A percentile compares a stretch with the other conserved stretches of the same genome.
Conservation (phyloP, 257 asterid genomes). For the Leptodermis oblonga region DNA sequence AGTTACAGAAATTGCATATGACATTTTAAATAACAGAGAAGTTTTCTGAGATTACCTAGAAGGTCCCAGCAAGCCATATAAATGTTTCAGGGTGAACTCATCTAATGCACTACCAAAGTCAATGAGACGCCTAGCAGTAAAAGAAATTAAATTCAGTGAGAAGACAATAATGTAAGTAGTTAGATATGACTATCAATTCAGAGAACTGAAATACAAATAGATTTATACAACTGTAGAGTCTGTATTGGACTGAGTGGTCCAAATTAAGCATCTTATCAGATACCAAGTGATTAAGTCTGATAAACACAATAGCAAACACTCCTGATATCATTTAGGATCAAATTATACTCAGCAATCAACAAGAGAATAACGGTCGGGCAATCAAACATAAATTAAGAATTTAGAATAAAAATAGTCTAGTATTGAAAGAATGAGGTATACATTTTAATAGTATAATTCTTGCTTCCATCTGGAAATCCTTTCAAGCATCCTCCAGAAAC, state of each 20-base stretch:
- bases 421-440: slow-evolving; percentile 23
- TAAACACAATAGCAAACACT: neutral
- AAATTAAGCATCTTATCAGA: slow-evolving; percentile 4
- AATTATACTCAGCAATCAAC: neutral
- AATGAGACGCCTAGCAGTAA: slow-evolving; percentile 75
- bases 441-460: slow-evolving; percentile 71
- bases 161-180: neutral
- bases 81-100: slow-evolving; percentile 81
- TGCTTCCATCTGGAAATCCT: slow-evolving; percentile 51
- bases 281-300: neutral
- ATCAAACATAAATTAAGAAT: neutral
- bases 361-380: neutral
- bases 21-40: slow-evolving; percentile 6
- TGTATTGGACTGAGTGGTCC: neutral
- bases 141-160: slow-evolving; percentile 13
- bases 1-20: neutral
- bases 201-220: neutral
- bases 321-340: neutral
- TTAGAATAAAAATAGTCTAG: neutral
- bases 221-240: neutral
- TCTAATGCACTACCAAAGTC: slow-evolving; percentile 97
- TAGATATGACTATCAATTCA: neutral
- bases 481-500: slow-evolving; percentile 77
- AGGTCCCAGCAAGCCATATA: slow-evolving; percentile 88
- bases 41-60: slow-evolving; percentile 58